Base-by-base conservation (phyloP, 192 early-diverging fungal species). In the Umbelopsis ramanniana region DNA sequence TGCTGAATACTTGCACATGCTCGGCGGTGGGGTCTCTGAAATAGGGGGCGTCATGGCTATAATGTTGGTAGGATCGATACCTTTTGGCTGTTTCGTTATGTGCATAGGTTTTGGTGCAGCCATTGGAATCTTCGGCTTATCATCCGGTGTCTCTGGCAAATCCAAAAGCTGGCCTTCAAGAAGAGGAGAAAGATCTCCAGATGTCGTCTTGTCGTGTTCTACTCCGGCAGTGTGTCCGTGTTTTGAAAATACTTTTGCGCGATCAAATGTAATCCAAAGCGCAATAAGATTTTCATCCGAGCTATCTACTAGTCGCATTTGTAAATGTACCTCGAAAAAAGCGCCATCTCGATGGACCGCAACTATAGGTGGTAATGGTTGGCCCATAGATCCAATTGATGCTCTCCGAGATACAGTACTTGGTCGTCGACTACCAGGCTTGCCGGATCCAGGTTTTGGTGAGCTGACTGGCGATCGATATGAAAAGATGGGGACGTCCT, bases 181-280 rank as follows among this genome's bases (percentile, higher is more conserved):
- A 3, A 63, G 29, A 12, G 57, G 57, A 2, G 57, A 63, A 6
- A 63, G 57, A 37, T 37, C 33, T 12, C 57, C 29, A 37, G 26
- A 22, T 19, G 17, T 37, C 11, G 57, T 26, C 17, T 63, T 63
- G 19, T 63, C 57, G 35, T 63, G 23, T 17, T 63, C 57, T 63
- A 63, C 57, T 14, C 24, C 48, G 33, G 67, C 35, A 10, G 52
- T 52, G 35, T 78, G 76, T 10, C 76, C 76, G 37, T 71, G 69
- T 15, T 72, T 55, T 10, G 68, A 52, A 50, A 80, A 86, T 23
- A 75, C 79, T 10, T 80, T 74, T 14, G 74, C 23, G 22, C 88
- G 85, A 63, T 90, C 84, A 69, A 83, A 90, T 4, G 86, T 88
- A 33, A 91, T 85, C 90, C 89, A 91, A 19, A 90, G 67, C 43